Percentiles rank a stretch among this genome's conserved stretches.
Evolutionary conservation across 148 eudicot species (phyloP).

Genomic region (Salicornia ramosissima): DNA sequence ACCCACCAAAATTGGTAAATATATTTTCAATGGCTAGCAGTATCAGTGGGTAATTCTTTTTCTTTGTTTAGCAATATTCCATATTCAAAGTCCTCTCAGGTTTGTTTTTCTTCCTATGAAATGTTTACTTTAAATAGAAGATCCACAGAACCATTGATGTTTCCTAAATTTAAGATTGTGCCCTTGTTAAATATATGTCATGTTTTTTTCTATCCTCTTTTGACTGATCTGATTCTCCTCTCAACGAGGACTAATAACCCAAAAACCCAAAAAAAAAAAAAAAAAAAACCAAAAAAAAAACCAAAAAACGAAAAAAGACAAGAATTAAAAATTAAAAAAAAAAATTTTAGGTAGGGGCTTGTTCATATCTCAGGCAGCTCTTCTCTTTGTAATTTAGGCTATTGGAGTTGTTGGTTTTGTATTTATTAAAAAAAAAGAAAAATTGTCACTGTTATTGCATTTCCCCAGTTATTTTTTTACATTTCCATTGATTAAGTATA

Average conservation of each 20-base stretch:
- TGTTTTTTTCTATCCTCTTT: conserved; percentile 23
- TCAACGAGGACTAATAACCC: conserved; percentile 1
- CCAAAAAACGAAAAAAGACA: conserved; percentile 3
- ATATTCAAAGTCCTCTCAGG: conserved; percentile 19
- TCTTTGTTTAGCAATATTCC: conserved; percentile 16
- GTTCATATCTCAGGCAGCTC: conserved; percentile 23
- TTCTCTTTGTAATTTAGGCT: conserved; percentile 5
- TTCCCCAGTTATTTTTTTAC: neutral
- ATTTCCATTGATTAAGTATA: neutral
- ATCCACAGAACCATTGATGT: conserved; percentile 14
- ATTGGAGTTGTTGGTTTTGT: neutral
- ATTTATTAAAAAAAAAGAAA: neutral
- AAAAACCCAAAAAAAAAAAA: conserved; percentile 15
- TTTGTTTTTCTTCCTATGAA: conserved; percentile 11
- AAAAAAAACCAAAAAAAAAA: conserved; percentile 7
- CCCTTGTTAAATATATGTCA: conserved; percentile 16
- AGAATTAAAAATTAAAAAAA: neutral
- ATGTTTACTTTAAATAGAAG: conserved; percentile 31
- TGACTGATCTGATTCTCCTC: conserved; percentile 29
- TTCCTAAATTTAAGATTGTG: conserved; percentile 18
- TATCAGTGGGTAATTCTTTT: neutral
- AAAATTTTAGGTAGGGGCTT: conserved; percentile 19
- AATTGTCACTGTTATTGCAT: neutral
- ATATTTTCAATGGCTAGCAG: conserved; percentile 15
- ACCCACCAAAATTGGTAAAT: conserved; percentile 20